Evolutionary conservation across 2,329 filamentous ascomycete genomes (phyloP), one percentile per base, ranked within the genome.

Genomic region (Pyrenophora teres): DNA sequence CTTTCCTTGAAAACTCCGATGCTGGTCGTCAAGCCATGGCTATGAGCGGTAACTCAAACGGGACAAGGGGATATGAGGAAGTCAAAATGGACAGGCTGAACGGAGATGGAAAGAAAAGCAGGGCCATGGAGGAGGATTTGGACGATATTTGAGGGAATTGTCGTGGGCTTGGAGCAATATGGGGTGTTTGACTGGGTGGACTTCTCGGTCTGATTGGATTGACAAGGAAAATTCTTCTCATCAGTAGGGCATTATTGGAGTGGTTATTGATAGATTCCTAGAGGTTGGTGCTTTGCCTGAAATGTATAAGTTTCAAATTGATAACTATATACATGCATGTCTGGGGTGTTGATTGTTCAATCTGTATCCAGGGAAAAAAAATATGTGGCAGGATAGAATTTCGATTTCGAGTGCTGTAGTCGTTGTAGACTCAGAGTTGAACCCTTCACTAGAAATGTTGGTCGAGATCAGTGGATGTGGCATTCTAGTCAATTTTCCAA

Each of bases 1-100:
- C 96, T 27, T 97, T 97, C 68, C 81, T 97, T 51, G 90, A 92
- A 77, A 88, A 84, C 64, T 90, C 87, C n/a, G 91, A 96, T 64
- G 88, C 88, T 9, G 92, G 91, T 3, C 81, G 90, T 41, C 87
- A 93, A 71, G 92, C 92, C 0, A 84, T 96, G 70, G 87, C 87
- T 18, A 89, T 96, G 86, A 64, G 64, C 32, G 56, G 55, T 23
- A 41, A 12, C 42, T 52, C 15, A 42, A 52, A 57, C 31, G 49
- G 58, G 16, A 43, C 43, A 23, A 56, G 64, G 23, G 60, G 56
- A 4, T 52, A 61, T 15, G 62, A 65, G 15, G 59, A 57, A 23
- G 59, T 74, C 10, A 60, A 67, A 15, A 70, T 77, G 74, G 72
- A 77, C 32, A 67, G 66, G 13, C 48, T 78, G 53, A 70, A 77